These are phyloP conservation scores for Aspergillus indologenus DNA, from an alignment of 495 filamentous ascomycete species.

Conservation along the genomic window DNA sequence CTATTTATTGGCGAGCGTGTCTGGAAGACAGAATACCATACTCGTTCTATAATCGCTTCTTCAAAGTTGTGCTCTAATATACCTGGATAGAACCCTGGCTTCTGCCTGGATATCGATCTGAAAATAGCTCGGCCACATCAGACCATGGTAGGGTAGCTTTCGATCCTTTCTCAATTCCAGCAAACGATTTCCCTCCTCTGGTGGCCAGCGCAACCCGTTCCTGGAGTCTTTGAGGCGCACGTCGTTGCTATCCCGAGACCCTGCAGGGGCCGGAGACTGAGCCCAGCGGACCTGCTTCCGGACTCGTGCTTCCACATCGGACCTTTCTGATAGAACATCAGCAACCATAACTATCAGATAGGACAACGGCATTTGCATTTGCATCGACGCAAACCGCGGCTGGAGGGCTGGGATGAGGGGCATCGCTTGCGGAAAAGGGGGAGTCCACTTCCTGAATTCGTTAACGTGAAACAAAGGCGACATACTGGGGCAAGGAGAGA, in stretches of 20 bases:
- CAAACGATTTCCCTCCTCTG: neutral
- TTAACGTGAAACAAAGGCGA: constrained; percentile 13
- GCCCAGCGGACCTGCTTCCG: neutral
- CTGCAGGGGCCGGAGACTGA: neutral
- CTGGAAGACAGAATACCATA: neutral
- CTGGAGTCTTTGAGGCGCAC: neutral
- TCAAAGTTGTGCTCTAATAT: neutral
- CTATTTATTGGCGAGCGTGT: neutral
- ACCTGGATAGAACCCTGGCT: neutral
- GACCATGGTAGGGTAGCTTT: neutral
- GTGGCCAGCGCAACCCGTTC: neutral
- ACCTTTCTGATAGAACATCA: no score
- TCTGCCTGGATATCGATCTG: neutral
- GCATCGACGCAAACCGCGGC: no score
- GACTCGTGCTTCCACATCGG: no score
- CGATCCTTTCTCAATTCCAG: neutral
- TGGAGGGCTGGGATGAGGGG: no score
- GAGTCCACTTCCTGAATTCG: constrained; percentile 15
- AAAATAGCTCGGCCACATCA: neutral
- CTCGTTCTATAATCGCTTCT: neutral
- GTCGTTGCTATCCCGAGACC: neutral
- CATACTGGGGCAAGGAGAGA: constrained; percentile 5
- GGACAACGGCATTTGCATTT: no score
- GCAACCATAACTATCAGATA: no score
- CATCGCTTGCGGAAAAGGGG: no score